Percentiles rank a stretch among this genome's conserved stretches.
Conservation (phyloP, 495 filamentous ascomycete species). For the Talaromyces proteolyticus region DNA sequence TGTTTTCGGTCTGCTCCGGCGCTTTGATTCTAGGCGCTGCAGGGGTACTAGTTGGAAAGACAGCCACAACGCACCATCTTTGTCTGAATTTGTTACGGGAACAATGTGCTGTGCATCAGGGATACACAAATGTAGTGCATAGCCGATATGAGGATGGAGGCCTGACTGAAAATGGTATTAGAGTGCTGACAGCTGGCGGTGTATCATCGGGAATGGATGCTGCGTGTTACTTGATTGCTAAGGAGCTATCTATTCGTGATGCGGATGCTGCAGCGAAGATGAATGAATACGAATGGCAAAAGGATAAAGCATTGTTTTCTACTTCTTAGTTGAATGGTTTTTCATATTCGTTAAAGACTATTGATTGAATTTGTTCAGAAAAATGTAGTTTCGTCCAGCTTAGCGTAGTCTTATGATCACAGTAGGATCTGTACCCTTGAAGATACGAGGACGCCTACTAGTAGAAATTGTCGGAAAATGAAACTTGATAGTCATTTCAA, state of each 20-base stretch:
- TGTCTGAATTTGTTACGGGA: background rate
- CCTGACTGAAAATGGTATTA: background rate
- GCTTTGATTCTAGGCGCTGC: background rate
- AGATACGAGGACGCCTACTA: too few species aligned
- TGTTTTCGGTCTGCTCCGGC: background rate
- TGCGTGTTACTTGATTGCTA: background rate
- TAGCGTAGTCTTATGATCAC: too few species aligned
- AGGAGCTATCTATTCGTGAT: background rate
- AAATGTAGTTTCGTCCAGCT: too few species aligned
- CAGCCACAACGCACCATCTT: background rate
- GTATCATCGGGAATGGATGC: background rate
- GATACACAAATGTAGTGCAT: background rate
- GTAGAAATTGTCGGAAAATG: too few species aligned
- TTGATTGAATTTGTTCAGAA: too few species aligned
- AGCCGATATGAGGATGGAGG: background rate
- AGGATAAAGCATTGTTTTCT: background rate
- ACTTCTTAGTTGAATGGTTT: too few species aligned
- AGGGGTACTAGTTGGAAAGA: background rate
- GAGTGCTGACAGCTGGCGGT: background rate
- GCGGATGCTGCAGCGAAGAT: constrained; percentile 5
- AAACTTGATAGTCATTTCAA: too few species aligned
- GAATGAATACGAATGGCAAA: constrained; percentile 2
- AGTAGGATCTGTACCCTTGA: too few species aligned
- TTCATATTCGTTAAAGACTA: too few species aligned
- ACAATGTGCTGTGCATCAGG: background rate